phyloP scores from a whole-genome alignment of 768 basidiomycete species.

The Pulveroboletus sp. region DNA sequence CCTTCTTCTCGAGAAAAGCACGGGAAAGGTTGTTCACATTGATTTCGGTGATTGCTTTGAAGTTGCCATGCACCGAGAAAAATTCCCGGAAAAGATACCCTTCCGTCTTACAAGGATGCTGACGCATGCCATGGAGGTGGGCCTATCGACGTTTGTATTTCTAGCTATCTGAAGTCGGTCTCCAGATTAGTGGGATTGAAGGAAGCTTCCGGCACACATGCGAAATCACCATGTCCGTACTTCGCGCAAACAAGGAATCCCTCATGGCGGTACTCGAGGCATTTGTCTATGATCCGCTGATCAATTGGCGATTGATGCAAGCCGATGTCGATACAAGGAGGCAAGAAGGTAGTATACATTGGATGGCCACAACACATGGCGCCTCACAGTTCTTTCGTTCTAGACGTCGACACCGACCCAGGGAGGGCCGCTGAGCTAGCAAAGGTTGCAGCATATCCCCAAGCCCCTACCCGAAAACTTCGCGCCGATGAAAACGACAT shows the following conservation, averaged over 20 bases:
- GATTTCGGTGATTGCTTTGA: slow-evolving; percentile 99
- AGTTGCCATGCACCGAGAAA: slow-evolving; percentile 95
- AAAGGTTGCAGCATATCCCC: slow-evolving; percentile 66
- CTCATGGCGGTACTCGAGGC: slow-evolving; percentile 98
- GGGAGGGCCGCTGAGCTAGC: slow-evolving; percentile 58
- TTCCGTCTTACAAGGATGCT: slow-evolving; percentile 98
- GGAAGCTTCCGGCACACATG: slow-evolving; percentile 95
- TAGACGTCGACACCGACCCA: slow-evolving; percentile 45
- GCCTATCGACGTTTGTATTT: slow-evolving; percentile 8
- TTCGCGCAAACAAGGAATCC: slow-evolving; percentile 97
- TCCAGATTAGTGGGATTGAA: slow-evolving; percentile 92
- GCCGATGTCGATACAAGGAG: slow-evolving; percentile 71
- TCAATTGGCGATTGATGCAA: slow-evolving; percentile 94
- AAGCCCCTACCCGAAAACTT: slow-evolving; percentile 74
- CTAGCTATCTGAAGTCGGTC: slow-evolving; percentile 4
- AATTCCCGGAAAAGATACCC: slow-evolving; percentile 98
- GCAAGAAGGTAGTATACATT: slow-evolving; percentile 52
- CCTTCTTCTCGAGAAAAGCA: slow-evolving; percentile 82
- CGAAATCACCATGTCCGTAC: slow-evolving; percentile 95
- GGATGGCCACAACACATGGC: background rate
- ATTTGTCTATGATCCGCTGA: slow-evolving; percentile 96
- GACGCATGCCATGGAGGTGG: slow-evolving; percentile 97
- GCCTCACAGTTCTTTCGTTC: background rate
- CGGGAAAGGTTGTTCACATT: slow-evolving; percentile 94
- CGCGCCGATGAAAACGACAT: slow-evolving; percentile 94